Conservation (phyloP, 441 rosid genomes). For the Mallotus japonicus region DNA sequence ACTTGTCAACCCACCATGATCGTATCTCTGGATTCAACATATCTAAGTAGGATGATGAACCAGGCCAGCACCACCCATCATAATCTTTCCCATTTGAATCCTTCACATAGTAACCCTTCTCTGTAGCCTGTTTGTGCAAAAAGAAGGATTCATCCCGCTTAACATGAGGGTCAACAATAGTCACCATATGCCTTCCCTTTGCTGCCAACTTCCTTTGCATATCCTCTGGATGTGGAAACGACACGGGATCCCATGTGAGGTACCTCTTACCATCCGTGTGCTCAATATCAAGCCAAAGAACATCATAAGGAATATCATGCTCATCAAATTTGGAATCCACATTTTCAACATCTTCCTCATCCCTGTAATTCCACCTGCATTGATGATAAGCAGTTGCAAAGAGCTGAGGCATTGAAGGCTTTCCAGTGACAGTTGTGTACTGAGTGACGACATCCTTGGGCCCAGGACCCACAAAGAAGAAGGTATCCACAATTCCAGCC, state of each 20-base stretch:
- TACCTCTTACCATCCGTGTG: slow-evolving; percentile 94
- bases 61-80: slow-evolving; percentile 99
- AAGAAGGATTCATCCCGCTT: slow-evolving; percentile 79
- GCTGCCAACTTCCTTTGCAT: slow-evolving; percentile 89
- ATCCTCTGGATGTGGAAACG: slow-evolving; percentile 89
- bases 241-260: slow-evolving; percentile 81
- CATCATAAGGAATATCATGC: slow-evolving; percentile 94
- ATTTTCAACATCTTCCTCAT: slow-evolving; percentile 95
- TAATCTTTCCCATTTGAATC: slow-evolving; percentile 82
- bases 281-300: slow-evolving; percentile 96
- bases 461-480: slow-evolving; percentile 84
- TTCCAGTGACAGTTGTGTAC: slow-evolving; percentile 79
- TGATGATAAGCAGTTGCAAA: slow-evolving; percentile 96
- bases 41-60: slow-evolving; percentile 89
- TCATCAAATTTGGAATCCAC: slow-evolving; percentile 96
- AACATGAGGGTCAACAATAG: slow-evolving; percentile 97
- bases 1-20: slow-evolving; percentile 86
- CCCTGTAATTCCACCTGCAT: slow-evolving; percentile 98
- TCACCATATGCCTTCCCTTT: slow-evolving; percentile 95
- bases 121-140: slow-evolving; percentile 82
- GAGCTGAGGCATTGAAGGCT: slow-evolving; percentile 86
- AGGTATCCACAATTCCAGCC: slow-evolving; percentile 93
- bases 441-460: slow-evolving; percentile 94
- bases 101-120: slow-evolving; percentile 84
- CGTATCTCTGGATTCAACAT: slow-evolving; percentile 85